Evolutionary conservation across 2,329 filamentous ascomycete genomes (phyloP).

Genomic region (Sclerotinia sclerotiorum): DNA sequence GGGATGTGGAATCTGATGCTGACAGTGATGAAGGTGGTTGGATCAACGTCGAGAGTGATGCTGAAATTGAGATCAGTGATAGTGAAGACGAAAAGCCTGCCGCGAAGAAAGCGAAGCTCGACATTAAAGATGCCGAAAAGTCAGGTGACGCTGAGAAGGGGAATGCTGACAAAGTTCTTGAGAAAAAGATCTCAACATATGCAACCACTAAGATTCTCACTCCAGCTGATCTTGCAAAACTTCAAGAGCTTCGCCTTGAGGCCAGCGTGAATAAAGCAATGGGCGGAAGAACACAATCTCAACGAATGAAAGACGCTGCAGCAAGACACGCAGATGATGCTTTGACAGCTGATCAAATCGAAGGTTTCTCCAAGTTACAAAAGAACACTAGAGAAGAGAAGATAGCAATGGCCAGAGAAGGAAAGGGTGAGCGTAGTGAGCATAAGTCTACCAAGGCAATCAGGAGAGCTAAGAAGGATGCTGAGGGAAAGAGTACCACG

Average conservation of each 20-base stretch:
- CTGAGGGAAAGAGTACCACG: conserved; percentile 90
- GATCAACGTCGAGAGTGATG: conserved; percentile 86
- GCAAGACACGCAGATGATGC: conserved; percentile 79
- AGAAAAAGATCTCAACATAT: conserved; percentile 63
- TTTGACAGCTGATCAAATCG: conserved; percentile 87
- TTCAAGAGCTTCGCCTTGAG: conserved; percentile 79
- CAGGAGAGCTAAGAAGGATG: conserved; percentile 81
- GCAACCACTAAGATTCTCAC: conserved; percentile 95
- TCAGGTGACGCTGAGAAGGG: conserved; percentile 48
- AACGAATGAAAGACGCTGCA: conserved; percentile 43
- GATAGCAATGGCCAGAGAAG: conserved; percentile 77
- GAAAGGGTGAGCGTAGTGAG: conserved; percentile 72
- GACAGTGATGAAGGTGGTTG: conserved; percentile 78
- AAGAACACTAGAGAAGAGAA: conserved; percentile 90
- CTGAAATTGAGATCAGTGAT: conserved; percentile 72
- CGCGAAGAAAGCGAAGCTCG: conserved; percentile 62
- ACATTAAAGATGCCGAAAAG: conserved; percentile 33
- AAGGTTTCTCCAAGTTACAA: conserved; percentile 76
- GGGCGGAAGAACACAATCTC: conserved; percentile 47
- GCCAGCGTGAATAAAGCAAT: conserved; percentile 68
- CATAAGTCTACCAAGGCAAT: conserved; percentile 85
- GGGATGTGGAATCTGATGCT: conserved; percentile 47
- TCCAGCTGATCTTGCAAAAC: conserved; percentile 91
- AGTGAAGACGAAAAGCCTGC: conserved; percentile 72
- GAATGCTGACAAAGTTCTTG: conserved; percentile 41